phyloP scores from a whole-genome alignment of 2,329 filamentous ascomycete species.

The Cercospora sojina region DNA sequence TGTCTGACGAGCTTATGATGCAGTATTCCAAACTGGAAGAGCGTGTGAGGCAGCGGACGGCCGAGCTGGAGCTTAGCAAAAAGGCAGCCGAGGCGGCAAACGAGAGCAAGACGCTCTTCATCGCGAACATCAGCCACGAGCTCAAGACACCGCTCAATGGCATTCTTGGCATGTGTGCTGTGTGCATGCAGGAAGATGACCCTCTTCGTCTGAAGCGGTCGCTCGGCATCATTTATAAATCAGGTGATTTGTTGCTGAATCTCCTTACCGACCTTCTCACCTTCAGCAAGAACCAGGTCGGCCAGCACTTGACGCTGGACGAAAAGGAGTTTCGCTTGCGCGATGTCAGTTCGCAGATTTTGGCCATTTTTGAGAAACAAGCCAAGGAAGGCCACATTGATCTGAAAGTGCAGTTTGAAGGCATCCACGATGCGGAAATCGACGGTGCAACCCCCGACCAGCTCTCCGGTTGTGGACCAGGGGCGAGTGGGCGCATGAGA shows the following conservation, averaged over 20 bases:
- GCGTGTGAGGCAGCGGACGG: slow-evolving; percentile 77
- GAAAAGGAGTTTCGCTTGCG: slow-evolving; percentile 80
- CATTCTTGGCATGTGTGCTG: slow-evolving; percentile 89
- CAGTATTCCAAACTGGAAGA: slow-evolving; percentile 84
- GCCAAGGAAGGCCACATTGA: slow-evolving; percentile 75
- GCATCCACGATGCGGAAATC: slow-evolving; percentile 41
- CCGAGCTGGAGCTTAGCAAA: slow-evolving; percentile 83
- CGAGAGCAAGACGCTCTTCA: slow-evolving; percentile 95
- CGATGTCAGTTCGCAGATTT: slow-evolving; percentile 79
- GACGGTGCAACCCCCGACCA: slow-evolving; percentile 27
- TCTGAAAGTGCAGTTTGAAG: slow-evolving; percentile 70
- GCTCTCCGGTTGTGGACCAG: slow-evolving; percentile 24
- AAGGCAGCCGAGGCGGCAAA: slow-evolving; percentile 92
- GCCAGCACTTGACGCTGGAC: slow-evolving; percentile 76
- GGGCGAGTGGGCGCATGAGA: slow-evolving; percentile 66
- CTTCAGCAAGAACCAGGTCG: slow-evolving; percentile 94
- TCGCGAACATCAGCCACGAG: slow-evolving; percentile 86
- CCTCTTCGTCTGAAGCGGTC: slow-evolving; percentile 75
- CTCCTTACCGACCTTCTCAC: slow-evolving; percentile 85
- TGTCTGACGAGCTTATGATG: slow-evolving; percentile 85
- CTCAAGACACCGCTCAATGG: slow-evolving; percentile 94
- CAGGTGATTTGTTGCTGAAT: slow-evolving; percentile 78
- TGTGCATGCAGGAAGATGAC: slow-evolving; percentile 90
- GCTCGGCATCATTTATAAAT: slow-evolving; percentile 84
- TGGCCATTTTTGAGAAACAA: slow-evolving; percentile 88